Evolutionary conservation across 2,329 filamentous ascomycete species (phyloP).

Genomic region (Knufia petricola): DNA sequence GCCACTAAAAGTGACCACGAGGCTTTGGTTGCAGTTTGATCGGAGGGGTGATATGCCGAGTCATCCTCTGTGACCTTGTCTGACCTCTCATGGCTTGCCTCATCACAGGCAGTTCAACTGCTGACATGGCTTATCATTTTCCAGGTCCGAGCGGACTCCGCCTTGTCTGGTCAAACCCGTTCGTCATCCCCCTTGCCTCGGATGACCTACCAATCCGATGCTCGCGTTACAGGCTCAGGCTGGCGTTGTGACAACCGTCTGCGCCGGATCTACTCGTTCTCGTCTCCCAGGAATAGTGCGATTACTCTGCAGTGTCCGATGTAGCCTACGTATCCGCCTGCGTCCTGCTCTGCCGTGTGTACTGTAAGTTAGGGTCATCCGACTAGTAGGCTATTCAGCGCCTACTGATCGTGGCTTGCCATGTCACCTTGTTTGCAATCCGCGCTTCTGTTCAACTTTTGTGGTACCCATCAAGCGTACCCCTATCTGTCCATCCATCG

Average conservation of each 20-base stretch:
- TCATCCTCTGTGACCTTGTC: constrained; percentile 1
- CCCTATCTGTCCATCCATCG: neutral
- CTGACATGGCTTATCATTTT: constrained; percentile 10
- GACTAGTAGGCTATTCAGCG: constrained; percentile 4
- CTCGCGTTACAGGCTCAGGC: neutral
- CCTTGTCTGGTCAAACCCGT: constrained; percentile 2
- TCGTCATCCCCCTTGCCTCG: neutral
- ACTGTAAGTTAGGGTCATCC: neutral
- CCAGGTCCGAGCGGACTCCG: constrained; percentile 6
- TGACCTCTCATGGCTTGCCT: neutral
- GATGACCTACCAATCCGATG: neutral
- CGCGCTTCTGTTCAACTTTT: constrained; percentile 7
- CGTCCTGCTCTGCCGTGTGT: neutral
- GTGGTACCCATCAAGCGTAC: neutral
- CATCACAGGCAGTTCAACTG: constrained; percentile 4
- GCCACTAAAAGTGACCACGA: constrained; percentile 6
- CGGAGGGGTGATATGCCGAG: constrained; percentile 4
- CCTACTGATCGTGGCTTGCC: constrained; percentile 1
- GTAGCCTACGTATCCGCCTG: constrained; percentile 4
- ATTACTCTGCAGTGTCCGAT: constrained; percentile 3
- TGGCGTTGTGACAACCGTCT: constrained; percentile 2
- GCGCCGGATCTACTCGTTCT: neutral
- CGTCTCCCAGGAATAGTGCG: constrained; percentile 6
- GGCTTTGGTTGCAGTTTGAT: neutral
- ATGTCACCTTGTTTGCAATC: constrained; percentile 9